Conservation (phyloP, 2,329 filamentous ascomycete genomes). For the Pseudopyricularia cyperi region DNA sequence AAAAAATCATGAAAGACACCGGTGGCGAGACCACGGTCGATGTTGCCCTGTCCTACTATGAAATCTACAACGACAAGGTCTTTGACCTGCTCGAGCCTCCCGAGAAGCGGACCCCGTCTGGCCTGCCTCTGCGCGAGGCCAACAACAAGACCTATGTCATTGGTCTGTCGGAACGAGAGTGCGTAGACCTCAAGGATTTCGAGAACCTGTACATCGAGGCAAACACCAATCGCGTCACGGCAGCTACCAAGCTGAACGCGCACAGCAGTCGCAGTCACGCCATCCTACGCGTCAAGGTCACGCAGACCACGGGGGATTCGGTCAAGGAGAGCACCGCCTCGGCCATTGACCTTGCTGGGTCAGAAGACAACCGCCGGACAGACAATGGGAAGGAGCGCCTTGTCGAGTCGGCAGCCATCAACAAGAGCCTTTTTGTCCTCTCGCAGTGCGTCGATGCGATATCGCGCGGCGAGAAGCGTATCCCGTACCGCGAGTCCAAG, state of each 20-base stretch:
- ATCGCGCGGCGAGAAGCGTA: constrained; percentile 57
- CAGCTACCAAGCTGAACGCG: constrained; percentile 82
- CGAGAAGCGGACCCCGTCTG: constrained; percentile 72
- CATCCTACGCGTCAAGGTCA: constrained; percentile 80
- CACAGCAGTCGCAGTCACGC: constrained; percentile 85
- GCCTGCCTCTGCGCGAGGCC: constrained; percentile 73
- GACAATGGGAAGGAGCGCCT: constrained; percentile 88
- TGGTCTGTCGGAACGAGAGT: constrained; percentile 70
- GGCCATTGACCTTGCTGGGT: constrained; percentile 88
- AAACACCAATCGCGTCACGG: constrained; percentile 81
- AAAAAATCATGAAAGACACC: constrained; percentile 74
- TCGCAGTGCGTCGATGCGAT: constrained; percentile 96
- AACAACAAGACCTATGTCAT: constrained; percentile 79
- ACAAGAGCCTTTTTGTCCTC: constrained; percentile 90
- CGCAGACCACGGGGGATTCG: constrained; percentile 56
- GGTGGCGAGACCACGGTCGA: constrained; percentile 55
- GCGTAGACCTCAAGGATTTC: constrained; percentile 78
- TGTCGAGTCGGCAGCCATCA: constrained; percentile 93
- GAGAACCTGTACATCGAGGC: constrained; percentile 82
- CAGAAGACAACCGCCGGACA: constrained; percentile 87
- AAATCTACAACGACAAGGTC: constrained; percentile 95
- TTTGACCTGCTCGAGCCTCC: constrained; percentile 80
- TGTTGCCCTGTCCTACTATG: constrained; percentile 80
- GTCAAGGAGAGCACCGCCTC: constrained; percentile 71
- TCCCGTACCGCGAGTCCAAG: constrained; percentile 90